Conservation (phyloP, 306 rosid genomes). For the Morella rubra region DNA sequence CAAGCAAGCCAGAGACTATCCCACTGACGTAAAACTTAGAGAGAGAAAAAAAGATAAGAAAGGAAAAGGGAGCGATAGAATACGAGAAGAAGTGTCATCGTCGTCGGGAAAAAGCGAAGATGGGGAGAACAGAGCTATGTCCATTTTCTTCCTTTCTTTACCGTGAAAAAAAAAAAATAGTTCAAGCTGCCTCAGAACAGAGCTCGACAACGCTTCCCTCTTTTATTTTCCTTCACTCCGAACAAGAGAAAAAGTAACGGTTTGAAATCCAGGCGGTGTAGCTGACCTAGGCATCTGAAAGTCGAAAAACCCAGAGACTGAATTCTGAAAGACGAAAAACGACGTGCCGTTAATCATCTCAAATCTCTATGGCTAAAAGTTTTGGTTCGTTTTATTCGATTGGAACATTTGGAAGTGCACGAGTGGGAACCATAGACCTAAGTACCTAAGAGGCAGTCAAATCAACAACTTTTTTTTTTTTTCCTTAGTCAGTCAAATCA, state of each 20-base stretch:
- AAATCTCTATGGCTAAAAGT: too few relatives aligned
- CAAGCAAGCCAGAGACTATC: background rate
- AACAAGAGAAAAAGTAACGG: too few relatives aligned
- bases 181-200: background rate
- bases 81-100: constrained; percentile 47
- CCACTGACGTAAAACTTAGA: background rate
- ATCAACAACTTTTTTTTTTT: too few relatives aligned
- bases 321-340: background rate
- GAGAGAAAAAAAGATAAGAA: background rate
- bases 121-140: constrained; percentile 87
- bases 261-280: too few relatives aligned
- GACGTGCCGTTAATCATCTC: background rate
- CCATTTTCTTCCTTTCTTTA: constrained; percentile 45
- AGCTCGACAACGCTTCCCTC: background rate
- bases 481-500: too few relatives aligned
- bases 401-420: too few relatives aligned
- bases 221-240: background rate
- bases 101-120: constrained; percentile 77
- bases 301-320: too few relatives aligned
- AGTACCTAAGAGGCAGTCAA: too few relatives aligned
- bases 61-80: constrained; percentile 20
- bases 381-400: too few relatives aligned
- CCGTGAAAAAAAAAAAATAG: background rate
- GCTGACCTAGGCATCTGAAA: too few relatives aligned
- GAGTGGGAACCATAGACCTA: too few relatives aligned